Evolutionary conservation across 768 basidiomycete species (phyloP).

Genomic region (Mycena latifolia): DNA sequence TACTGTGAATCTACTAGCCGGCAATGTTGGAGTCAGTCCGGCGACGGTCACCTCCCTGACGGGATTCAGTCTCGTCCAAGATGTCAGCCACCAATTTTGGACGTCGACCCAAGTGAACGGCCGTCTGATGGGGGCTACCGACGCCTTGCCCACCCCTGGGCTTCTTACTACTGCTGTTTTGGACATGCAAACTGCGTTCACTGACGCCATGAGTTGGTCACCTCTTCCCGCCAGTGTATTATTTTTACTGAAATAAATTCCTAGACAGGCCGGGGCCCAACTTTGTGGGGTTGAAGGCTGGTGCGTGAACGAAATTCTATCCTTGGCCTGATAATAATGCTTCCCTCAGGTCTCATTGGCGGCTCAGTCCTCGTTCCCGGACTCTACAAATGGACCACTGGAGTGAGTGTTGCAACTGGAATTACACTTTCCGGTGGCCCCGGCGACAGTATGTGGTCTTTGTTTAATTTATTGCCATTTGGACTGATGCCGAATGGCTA

Average conservation of each 20-base stretch:
- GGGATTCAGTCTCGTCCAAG: not conserved
- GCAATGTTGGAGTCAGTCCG: not conserved
- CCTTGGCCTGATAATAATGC: too few relatives aligned
- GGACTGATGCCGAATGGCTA: too few relatives aligned
- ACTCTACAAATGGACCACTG: too few relatives aligned
- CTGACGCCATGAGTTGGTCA: not conserved
- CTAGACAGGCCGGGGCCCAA: not conserved
- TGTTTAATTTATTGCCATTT: too few relatives aligned
- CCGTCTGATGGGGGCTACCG: slow-evolving; percentile 8
- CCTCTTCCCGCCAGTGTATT: not conserved
- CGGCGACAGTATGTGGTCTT: too few relatives aligned
- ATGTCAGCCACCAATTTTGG: slow-evolving; percentile 3
- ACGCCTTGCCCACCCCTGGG: not conserved
- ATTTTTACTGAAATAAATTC: not conserved
- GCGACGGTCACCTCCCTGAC: not conserved
- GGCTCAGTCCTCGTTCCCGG: too few relatives aligned
- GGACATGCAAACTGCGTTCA: not conserved
- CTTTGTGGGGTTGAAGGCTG: not conserved
- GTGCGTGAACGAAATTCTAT: not conserved
- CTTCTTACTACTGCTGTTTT: not conserved
- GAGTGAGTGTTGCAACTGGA: too few relatives aligned
- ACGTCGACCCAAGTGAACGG: slow-evolving; percentile 6
- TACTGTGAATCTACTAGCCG: too few relatives aligned
- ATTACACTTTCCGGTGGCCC: too few relatives aligned
- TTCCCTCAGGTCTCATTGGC: too few relatives aligned